Percentiles rank a stretch among this genome's conserved stretches.
Conservation (phyloP, 257 asterid genomes). For the Penstemon newberryi region DNA sequence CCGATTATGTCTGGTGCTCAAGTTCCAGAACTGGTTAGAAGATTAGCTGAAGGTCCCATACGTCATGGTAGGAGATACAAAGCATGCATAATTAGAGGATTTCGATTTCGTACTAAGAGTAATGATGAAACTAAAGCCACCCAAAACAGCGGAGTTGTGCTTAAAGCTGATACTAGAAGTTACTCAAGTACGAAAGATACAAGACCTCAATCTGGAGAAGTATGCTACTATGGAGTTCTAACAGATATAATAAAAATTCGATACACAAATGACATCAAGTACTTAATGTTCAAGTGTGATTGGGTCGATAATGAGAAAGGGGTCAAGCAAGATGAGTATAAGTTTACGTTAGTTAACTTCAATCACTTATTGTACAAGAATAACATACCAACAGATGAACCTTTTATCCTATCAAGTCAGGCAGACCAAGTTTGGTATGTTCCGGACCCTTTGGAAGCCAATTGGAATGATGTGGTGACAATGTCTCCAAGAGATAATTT, state of each 20-base stretch:
- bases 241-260: not conserved
- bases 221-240: not conserved
- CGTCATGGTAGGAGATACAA: too few species aligned
- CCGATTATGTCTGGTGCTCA: too few species aligned
- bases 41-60: conserved; percentile 1
- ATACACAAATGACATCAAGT: not conserved
- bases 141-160: not conserved
- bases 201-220: too few species aligned
- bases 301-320: not conserved
- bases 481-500: too few species aligned
- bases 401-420: conserved; percentile 20
- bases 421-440: conserved; percentile 13
- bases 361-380: conserved; percentile 1
- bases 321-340: conserved; percentile 12
- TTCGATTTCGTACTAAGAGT: conserved; percentile 8
- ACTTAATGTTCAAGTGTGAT: conserved; percentile 9
- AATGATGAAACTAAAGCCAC: not conserved
- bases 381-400: not conserved
- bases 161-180: too few species aligned
- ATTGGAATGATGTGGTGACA: conserved; percentile 1
- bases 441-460: too few species aligned
- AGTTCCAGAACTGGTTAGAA: not conserved
- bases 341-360: conserved; percentile 15
- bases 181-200: too few species aligned
- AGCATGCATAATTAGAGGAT: too few species aligned